Evolutionary conservation across 768 basidiomycete genomes (phyloP), one percentile per base, ranked within the genome.

Genomic region (Solioccasus polychromus): DNA sequence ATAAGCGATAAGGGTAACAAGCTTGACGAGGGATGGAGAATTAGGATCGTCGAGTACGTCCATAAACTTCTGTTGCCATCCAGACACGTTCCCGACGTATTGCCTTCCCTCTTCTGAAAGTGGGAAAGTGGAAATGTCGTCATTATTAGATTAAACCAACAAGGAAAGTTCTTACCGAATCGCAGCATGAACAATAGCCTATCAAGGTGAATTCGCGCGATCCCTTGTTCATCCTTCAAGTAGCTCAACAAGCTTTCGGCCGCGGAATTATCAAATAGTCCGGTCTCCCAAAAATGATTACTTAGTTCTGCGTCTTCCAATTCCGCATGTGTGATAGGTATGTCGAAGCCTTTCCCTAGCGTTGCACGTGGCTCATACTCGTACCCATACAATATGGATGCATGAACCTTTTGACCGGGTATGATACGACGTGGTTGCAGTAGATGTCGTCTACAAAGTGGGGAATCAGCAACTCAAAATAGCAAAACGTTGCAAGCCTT

Each of bases 341-440:
- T 54, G 12, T 62, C 60, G 20, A 62, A 61, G 20, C 59, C 59
- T 4, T 56, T 48, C 35, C 60, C 59, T 2, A 50, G 36, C 7
- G 50, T 53, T 15, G 54, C 57, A 2, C 11, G 44, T 14, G 60
- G 60, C 34, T 37, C 42, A 25, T 61, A 61, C 14, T 45, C 30
- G 8, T 56, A 59, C 2, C 54, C 54, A 38, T 44, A 48, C 39
- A 62, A 34, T 40, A 61, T 43, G 6, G 58, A 62, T 31, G 57
- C 52, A 23, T 61, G 60, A 3, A 61, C 44, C 15, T 62, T 61
- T 37, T 61, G 60, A 11, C 60, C 54, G 9, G 60, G 60, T 32
- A 62, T 53, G 14, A 61, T 63, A 32, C 60, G 60, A 30, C 60
- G 60, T 9, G 60, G 57, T 28, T 59, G 53, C 18, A 35, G 2